Base-by-base conservation (phyloP, 2,329 filamentous ascomycete genomes). In the Thielaviopsis cerberus region DNA sequence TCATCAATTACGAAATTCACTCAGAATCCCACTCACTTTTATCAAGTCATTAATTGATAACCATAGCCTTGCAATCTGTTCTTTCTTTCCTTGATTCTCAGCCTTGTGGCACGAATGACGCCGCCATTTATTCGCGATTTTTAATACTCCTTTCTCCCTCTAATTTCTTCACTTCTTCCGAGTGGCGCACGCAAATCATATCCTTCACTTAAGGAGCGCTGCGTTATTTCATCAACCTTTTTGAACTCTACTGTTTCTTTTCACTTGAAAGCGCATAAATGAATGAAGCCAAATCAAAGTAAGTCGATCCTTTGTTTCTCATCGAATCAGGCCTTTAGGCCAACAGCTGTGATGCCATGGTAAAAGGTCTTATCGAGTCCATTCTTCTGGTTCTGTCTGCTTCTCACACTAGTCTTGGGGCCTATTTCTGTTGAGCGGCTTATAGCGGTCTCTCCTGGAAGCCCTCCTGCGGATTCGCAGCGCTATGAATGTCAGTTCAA, bases 341-440 rank as follows among this genome's bases (percentile, higher is more conserved):
- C n/a, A 6, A 25, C 37, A 57, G 56, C 56, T 25, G 27, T 57
- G 56, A 57, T 57, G 56, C 48, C 51, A n/a, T 57, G 56, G 56
- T 57, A 57, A 57, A 57, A 57, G 56, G 56, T 57, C 56, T 53
- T 50, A 57, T 20, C 41, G 8, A 27, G 51, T 27, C 23, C 50
- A 23, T 13, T 53, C 50, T 50, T 57, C 56, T 57, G 56, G 56
- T 53, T 45, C 25, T 53, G 51, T 53, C 51, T 20, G n/a, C 41
- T 48, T 48, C 41, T 22, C 15, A 5, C n/a, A 7, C 7, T 22
- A n/a, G 17, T 48, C 41, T 48, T 48, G 17, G 41, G 41, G 41
- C 41, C 20, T 48, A 48, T 48, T 48, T 41, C 37, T 20, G 10
- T 6, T 48, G 41, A n/a, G n/a, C n/a, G 5, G 41, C 41, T 48